These are phyloP conservation scores for Irpex sp. DNA, from an alignment of 1,284 basidiomycete genomes.

Conservation along the genomic window DNA sequence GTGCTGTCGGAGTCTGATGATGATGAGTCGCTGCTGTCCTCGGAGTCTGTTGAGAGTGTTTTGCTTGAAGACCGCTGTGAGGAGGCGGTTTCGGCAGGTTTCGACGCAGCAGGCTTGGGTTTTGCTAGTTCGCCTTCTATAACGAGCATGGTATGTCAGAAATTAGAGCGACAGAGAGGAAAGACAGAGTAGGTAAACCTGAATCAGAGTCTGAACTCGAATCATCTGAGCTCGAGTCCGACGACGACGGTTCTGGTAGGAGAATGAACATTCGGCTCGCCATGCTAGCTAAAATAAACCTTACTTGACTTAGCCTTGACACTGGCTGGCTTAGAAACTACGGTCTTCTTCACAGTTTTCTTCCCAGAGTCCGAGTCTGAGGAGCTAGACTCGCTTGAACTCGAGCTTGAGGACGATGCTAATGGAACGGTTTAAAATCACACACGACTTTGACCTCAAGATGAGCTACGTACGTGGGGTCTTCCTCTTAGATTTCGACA, in stretches of 20 bases:
- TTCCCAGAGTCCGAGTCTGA: conserved; percentile 25
- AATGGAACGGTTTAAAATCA: too few relatives aligned
- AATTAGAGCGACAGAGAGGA: neutral
- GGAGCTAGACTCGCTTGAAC: conserved; percentile 6
- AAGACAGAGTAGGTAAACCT: neutral
- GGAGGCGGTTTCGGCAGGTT: conserved; percentile 5
- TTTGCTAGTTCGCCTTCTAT: conserved; percentile 8
- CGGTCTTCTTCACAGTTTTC: conserved; percentile 1
- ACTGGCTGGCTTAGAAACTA: neutral
- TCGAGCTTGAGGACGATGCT: conserved; percentile 2
- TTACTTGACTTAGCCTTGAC: neutral
- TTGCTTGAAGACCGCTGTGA: conserved; percentile 11
- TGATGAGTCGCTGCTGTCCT: conserved; percentile 8
- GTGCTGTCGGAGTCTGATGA: neutral
- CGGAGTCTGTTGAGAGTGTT: conserved; percentile 11
- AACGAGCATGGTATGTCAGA: neutral
- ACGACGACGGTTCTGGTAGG: conserved; percentile 11
- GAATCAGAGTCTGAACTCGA: conserved; percentile 12
- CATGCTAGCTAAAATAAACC: too few relatives aligned
- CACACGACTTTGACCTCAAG: neutral
- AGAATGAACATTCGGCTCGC: neutral
- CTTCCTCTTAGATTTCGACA: neutral
- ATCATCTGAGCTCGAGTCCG: conserved; percentile 9
- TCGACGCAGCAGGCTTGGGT: conserved; percentile 7
- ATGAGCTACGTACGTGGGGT: neutral